A percentile compares a stretch with the other conserved stretches of the same genome.
phyloP scores from a whole-genome alignment of 2,329 filamentous ascomycete species.

The Fusarium buxicola region DNA sequence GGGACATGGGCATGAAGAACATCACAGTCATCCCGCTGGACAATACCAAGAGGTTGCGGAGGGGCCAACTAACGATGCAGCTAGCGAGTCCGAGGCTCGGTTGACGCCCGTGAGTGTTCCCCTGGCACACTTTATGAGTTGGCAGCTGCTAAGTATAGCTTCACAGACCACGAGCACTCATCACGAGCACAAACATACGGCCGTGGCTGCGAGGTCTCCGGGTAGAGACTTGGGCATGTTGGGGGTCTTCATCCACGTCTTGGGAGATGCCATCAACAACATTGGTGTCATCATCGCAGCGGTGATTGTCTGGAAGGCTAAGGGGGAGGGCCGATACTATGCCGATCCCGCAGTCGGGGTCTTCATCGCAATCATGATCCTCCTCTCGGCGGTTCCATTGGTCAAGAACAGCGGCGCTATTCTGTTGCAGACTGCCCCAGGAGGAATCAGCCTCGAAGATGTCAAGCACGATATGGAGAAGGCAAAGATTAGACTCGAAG shows the following conservation, averaged over 20 bases:
- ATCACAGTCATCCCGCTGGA: constrained; percentile 11
- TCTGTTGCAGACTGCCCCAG: constrained; percentile 74
- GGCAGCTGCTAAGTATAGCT: constrained; percentile 24
- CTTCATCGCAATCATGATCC: constrained; percentile 79
- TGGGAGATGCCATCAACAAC: constrained; percentile 81
- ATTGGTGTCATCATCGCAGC: constrained; percentile 78
- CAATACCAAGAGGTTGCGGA: constrained; percentile 18
- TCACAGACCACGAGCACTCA: constrained; percentile 49
- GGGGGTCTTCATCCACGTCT: constrained; percentile 76
- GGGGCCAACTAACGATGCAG: constrained; percentile 13
- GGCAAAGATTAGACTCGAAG: constrained; percentile 49
- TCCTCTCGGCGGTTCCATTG: constrained; percentile 72
- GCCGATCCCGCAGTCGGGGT: constrained; percentile 77
- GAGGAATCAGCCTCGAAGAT: constrained; percentile 68
- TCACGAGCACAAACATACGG: constrained; percentile 62
- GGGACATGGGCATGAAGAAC: constrained; percentile 39
- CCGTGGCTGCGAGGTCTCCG: constrained; percentile 44
- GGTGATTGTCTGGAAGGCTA: constrained; percentile 74
- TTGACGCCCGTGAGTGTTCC: constrained; percentile 31
- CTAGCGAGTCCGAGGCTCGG: constrained; percentile 27
- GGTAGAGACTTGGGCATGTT: constrained; percentile 76
- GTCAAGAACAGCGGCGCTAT: constrained; percentile 72
- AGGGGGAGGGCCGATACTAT: constrained; percentile 71
- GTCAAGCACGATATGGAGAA: constrained; percentile 77
- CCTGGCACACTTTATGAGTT: background rate